These are phyloP conservation scores for Trichosporon sp. DNA, from an alignment of 1,284 basidiomycete species.

Conservation along the genomic window DNA sequence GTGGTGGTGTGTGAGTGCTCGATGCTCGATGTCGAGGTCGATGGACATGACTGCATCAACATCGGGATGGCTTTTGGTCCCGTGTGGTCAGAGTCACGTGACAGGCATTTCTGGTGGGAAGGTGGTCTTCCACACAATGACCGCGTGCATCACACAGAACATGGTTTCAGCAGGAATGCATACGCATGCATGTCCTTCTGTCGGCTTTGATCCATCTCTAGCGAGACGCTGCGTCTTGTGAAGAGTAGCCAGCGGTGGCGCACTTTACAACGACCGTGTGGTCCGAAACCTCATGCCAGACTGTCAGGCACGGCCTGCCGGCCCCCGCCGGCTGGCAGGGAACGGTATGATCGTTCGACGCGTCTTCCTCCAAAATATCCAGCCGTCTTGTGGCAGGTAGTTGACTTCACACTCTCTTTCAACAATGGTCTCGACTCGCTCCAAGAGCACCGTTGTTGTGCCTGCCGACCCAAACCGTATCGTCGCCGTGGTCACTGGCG, in stretches of 20 bases:
- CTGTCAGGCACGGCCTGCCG: not conserved
- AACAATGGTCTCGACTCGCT: slow-evolving; percentile 23
- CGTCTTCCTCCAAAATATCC: slow-evolving; percentile 1
- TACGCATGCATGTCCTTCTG: too few relatives aligned
- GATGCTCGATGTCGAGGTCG: slow-evolving; percentile 3
- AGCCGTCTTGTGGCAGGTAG: too few relatives aligned
- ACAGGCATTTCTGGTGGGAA: not conserved
- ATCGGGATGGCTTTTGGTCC: not conserved
- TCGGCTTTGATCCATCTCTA: too few relatives aligned
- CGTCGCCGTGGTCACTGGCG: slow-evolving; percentile 67
- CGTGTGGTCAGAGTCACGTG: not conserved
- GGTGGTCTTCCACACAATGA: too few relatives aligned
- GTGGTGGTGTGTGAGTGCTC: not conserved
- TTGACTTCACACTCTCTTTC: not conserved
- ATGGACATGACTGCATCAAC: not conserved
- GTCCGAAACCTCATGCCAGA: not conserved
- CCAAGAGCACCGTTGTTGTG: not conserved
- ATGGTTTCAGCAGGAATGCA: too few relatives aligned
- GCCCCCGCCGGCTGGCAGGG: not conserved
- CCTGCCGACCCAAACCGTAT: slow-evolving; percentile 30
- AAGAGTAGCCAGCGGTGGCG: too few relatives aligned
- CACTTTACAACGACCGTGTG: not conserved
- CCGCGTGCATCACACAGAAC: not conserved
- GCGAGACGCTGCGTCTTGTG: too few relatives aligned
- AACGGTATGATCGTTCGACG: not conserved